Percentiles rank a stretch among this genome's conserved stretches.
These are phyloP conservation scores for Chaetomium globosum DNA, from an alignment of 2,329 filamentous ascomycete genomes.

Conservation along the genomic window DNA sequence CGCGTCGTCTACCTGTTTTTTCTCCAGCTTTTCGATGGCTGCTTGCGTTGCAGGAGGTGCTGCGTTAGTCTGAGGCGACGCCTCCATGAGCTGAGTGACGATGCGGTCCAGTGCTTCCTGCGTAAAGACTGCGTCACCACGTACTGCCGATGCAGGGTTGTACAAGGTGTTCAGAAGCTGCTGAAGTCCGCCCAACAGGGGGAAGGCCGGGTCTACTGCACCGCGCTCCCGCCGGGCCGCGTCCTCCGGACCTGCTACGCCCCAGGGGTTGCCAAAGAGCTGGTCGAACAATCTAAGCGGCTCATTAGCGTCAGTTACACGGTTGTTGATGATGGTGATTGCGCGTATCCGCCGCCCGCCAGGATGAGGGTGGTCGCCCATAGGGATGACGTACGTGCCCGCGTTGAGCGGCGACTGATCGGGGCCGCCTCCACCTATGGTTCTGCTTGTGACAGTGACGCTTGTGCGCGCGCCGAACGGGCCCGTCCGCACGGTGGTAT, in stretches of 20 bases:
- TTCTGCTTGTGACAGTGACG: slow-evolving; percentile 49
- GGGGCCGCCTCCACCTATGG: slow-evolving; percentile 1
- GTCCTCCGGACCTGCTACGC: slow-evolving; percentile 36
- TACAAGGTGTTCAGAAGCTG: slow-evolving; percentile 58
- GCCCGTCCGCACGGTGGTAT: slow-evolving; percentile 45
- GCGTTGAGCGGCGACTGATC: slow-evolving; percentile 41
- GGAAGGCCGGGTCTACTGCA: slow-evolving; percentile 34
- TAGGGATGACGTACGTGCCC: slow-evolving; percentile 49
- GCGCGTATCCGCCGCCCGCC: slow-evolving; percentile 13
- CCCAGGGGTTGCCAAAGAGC: slow-evolving; percentile 44
- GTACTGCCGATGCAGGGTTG: slow-evolving; percentile 54
- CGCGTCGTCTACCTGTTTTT: slow-evolving; percentile 67
- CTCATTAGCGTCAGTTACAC: slow-evolving; percentile 41
- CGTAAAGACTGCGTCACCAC: slow-evolving; percentile 83
- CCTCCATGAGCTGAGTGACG: slow-evolving; percentile 85
- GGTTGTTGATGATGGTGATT: slow-evolving; percentile 17
- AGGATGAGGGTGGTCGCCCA: not conserved
- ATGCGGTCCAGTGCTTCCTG: slow-evolving; percentile 90
- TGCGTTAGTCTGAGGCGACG: slow-evolving; percentile 73
- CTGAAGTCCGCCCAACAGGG: slow-evolving; percentile 49
- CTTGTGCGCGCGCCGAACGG: slow-evolving; percentile 44
- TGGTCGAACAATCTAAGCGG: slow-evolving; percentile 51
- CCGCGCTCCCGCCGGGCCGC: slow-evolving; percentile 29
- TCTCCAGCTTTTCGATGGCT: slow-evolving; percentile 73
- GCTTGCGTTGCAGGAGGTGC: slow-evolving; percentile 77